phyloP scores from a whole-genome alignment of 352 stramenopile species.

The Blastocystis sp. region DNA sequence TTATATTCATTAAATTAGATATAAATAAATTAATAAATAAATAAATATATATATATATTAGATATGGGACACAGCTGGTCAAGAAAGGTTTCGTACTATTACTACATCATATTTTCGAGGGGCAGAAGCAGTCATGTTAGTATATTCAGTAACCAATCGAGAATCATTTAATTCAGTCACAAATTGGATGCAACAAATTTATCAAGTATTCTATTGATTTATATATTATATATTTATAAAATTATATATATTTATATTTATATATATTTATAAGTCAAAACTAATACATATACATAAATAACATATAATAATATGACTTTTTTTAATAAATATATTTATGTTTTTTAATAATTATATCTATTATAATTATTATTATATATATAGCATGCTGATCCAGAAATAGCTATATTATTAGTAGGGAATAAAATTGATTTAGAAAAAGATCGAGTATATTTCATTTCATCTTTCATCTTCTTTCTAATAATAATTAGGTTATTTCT shows the following conservation, averaged over 20 bases:
- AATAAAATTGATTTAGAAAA: constrained; percentile 97
- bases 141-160: constrained; percentile 89
- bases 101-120: constrained; percentile 91
- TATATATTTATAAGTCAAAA: too few species aligned
- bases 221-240: too few species aligned
- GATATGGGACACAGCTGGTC: constrained; percentile 94
- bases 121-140: constrained; percentile 78
- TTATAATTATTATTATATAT: constrained; percentile 46
- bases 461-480: too few species aligned
- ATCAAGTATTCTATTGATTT: constrained; percentile 49
- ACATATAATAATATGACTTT: too few species aligned
- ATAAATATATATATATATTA: too few species aligned
- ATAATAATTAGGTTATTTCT: constrained; percentile 62
- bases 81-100: constrained; percentile 95
- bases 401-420: constrained; percentile 97
- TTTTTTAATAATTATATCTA: too few species aligned
- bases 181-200: constrained; percentile 88
- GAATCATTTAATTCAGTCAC: constrained; percentile 85
- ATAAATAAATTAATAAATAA: too few species aligned
- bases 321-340: too few species aligned
- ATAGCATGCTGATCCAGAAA: constrained; percentile 91
- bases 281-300: too few species aligned
- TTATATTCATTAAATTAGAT: too few species aligned
- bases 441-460: too few species aligned
- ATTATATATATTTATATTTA: too few species aligned